Evolutionary conservation across 768 basidiomycete genomes (phyloP).

Genomic region (Filobasidium floriforme): DNA sequence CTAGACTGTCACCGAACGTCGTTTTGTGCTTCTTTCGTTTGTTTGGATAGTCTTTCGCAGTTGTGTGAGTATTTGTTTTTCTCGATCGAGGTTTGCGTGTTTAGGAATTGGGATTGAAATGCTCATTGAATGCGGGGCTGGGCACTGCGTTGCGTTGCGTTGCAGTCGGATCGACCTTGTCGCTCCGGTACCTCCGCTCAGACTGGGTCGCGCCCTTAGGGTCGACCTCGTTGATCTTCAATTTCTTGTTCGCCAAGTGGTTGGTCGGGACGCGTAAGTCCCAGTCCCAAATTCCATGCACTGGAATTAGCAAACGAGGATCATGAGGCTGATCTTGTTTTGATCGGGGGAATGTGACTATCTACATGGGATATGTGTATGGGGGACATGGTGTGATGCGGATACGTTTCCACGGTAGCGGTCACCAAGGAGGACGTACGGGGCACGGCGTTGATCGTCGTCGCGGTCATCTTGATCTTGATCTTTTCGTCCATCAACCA

Average conservation of each 20-base stretch:
- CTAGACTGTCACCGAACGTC: no score
- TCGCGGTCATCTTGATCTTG: conserved; percentile 43
- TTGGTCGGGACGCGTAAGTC: conserved; percentile 43
- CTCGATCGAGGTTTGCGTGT: neutral
- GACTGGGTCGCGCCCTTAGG: conserved; percentile 96
- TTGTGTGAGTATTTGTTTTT: conserved; percentile 25
- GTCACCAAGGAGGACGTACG: conserved; percentile 40
- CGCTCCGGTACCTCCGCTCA: conserved; percentile 42
- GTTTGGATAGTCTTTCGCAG: conserved; percentile 33
- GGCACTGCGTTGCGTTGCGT: no score
- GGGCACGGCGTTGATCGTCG: conserved; percentile 41
- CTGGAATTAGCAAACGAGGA: no score
- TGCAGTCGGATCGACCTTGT: conserved; percentile 31
- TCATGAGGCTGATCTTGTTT: neutral
- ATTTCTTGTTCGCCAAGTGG: conserved; percentile 76
- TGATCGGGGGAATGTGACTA: no score
- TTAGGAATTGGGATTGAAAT: no score
- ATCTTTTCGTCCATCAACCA: conserved; percentile 44
- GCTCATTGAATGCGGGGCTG: no score
- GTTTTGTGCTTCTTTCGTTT: no score
- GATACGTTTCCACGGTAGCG: conserved; percentile 22
- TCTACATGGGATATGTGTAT: no score
- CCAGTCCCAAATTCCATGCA: neutral
- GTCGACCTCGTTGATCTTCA: conserved; percentile 87
- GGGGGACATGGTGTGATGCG: no score